phyloP scores from a whole-genome alignment of 163 green algal genomes.

The Chloroidium sp. region DNA sequence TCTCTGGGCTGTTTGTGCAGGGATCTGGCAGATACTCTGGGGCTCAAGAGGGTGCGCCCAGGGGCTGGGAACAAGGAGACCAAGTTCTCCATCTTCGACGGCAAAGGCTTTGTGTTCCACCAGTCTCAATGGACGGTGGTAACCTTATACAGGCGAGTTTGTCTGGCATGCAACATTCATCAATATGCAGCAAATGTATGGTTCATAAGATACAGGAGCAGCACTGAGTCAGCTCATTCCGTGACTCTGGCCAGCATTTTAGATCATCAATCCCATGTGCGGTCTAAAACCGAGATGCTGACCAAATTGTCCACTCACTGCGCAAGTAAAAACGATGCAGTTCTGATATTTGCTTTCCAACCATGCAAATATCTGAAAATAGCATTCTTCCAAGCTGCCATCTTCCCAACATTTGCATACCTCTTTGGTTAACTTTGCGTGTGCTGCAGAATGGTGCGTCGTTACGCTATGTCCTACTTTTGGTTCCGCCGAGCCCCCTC shows the following conservation, averaged over 20 bases:
- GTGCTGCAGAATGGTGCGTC: not conserved
- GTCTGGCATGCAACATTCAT: too few species aligned
- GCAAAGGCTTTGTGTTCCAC: slow-evolving; percentile 25
- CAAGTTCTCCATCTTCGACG: slow-evolving; percentile 26
- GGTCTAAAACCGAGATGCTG: slow-evolving; percentile 5
- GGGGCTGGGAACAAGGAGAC: not conserved
- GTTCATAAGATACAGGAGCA: too few species aligned
- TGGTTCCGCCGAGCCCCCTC: slow-evolving; percentile 4
- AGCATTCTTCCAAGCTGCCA: slow-evolving; percentile 2
- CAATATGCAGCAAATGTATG: too few species aligned
- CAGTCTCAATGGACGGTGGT: slow-evolving; percentile 25
- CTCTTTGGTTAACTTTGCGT: not conserved
- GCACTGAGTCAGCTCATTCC: too few species aligned
- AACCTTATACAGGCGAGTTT: slow-evolving; percentile 11
- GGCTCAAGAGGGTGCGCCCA: slow-evolving; percentile 14
- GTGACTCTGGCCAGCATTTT: too few species aligned
- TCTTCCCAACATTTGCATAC: slow-evolving; percentile 10
- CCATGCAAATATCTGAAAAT: not conserved
- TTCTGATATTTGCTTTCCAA: too few species aligned
- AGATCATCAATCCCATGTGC: too few species aligned
- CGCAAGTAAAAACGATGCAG: too few species aligned
- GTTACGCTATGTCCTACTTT: slow-evolving; percentile 20
- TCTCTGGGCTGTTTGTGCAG: not conserved
- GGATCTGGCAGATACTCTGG: slow-evolving; percentile 20
- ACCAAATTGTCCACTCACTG: slow-evolving; percentile 3